phyloP scores from a whole-genome alignment of 257 asterid species.

The Nicotiana obtusifolia region DNA sequence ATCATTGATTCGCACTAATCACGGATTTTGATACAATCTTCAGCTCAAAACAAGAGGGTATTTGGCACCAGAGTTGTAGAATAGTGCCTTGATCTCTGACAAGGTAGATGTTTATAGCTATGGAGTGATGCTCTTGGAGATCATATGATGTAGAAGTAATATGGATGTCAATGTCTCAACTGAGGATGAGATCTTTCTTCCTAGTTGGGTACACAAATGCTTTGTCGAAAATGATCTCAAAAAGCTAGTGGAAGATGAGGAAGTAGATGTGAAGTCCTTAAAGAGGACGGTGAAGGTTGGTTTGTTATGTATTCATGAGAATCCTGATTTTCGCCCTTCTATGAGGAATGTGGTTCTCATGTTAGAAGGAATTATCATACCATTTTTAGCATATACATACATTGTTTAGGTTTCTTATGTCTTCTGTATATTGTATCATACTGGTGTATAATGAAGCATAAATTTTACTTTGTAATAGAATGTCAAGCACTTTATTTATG shows the following conservation, averaged over 20 bases:
- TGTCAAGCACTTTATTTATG: background rate
- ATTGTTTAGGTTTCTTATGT: background rate
- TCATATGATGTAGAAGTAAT: slow-evolving; percentile 18
- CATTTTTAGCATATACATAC: slow-evolving; percentile 12
- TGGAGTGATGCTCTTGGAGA: slow-evolving; percentile 24
- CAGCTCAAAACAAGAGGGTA: slow-evolving; percentile 13
- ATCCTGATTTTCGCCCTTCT: slow-evolving; percentile 21
- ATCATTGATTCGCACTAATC: no score
- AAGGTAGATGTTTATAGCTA: slow-evolving; percentile 29
- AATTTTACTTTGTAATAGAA: background rate
- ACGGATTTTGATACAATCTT: background rate
- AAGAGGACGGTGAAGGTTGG: slow-evolving; percentile 26
- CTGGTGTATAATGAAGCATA: background rate
- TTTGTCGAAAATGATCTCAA: slow-evolving; percentile 12
- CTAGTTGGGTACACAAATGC: slow-evolving; percentile 16
- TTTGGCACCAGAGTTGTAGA: slow-evolving; percentile 24
- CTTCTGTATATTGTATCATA: background rate
- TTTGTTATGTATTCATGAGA: slow-evolving; percentile 22
- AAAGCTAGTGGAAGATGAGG: slow-evolving; percentile 17
- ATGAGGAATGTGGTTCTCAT: slow-evolving; percentile 23
- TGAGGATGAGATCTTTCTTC: slow-evolving; percentile 11
- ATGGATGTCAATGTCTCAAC: slow-evolving; percentile 10
- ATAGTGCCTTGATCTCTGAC: slow-evolving; percentile 6
- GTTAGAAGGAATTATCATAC: slow-evolving; percentile 24
- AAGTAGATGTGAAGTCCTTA: slow-evolving; percentile 13